Conservation (phyloP, 2,329 filamentous ascomycete genomes). For the Fusarium odoratissimum region DNA sequence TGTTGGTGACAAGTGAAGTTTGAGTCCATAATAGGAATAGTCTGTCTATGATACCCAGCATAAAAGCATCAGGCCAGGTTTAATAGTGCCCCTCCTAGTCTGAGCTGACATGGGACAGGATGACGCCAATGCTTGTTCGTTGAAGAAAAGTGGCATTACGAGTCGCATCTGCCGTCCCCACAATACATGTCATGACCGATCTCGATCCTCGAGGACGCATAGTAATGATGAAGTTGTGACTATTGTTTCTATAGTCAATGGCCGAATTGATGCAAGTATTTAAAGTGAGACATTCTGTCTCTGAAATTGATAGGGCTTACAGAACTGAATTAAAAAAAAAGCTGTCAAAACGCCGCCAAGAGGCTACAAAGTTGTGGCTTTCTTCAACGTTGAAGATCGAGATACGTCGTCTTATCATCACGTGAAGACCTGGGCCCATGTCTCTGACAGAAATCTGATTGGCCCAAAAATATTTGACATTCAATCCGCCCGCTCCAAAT, state of each 20-base stretch:
- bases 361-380: slow-evolving; percentile 9
- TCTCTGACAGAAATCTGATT: slow-evolving; percentile 21
- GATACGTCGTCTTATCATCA: slow-evolving; percentile 43
- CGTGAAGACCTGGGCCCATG: slow-evolving; percentile 29
- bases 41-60: slow-evolving; percentile 34
- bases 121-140: slow-evolving; percentile 25
- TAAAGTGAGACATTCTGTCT: neutral
- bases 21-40: slow-evolving; percentile 33
- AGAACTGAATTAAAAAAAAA: neutral
- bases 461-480: slow-evolving; percentile 40
- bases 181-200: slow-evolving; percentile 25
- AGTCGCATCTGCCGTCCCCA: slow-evolving; percentile 34
- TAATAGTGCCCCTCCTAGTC: slow-evolving; percentile 21
- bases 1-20: slow-evolving; percentile 10
- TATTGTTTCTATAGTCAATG: neutral
- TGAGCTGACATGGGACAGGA: slow-evolving; percentile 9
- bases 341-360: neutral
- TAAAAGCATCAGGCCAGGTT: slow-evolving; percentile 23
- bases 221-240: slow-evolving; percentile 24
- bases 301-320: neutral
- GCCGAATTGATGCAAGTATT: neutral
- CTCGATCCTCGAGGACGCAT: neutral
- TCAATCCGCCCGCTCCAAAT: slow-evolving; percentile 35
- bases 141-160: slow-evolving; percentile 33
- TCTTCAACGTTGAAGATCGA: slow-evolving; percentile 18